Evolutionary conservation across 768 basidiomycete species (phyloP).

Genomic region (Rhizopogon roseolus): DNA sequence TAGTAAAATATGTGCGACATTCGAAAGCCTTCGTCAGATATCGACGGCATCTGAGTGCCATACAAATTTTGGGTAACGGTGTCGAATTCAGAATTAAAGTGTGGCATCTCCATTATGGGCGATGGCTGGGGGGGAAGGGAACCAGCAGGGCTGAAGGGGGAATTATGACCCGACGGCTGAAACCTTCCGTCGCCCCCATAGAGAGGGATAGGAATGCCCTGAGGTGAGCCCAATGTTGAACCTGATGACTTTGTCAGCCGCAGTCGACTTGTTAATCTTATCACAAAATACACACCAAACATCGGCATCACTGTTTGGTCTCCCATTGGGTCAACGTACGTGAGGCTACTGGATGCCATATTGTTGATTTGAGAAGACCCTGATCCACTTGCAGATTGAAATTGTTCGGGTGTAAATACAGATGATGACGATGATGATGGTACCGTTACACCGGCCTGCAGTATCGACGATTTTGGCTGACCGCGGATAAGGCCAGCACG

Average conservation of each 20-base stretch:
- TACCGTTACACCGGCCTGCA: slow-evolving; percentile 27
- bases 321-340: slow-evolving; percentile 16
- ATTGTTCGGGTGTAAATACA: slow-evolving; percentile 29
- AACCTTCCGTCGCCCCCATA: slow-evolving; percentile 17
- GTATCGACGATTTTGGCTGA: slow-evolving; percentile 62
- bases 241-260: slow-evolving; percentile 15
- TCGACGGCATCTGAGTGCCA: slow-evolving; percentile 18
- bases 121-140: slow-evolving; percentile 30
- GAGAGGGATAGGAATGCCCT: slow-evolving; percentile 20
- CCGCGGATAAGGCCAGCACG: slow-evolving; percentile 78
- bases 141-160: slow-evolving; percentile 29
- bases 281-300: slow-evolving; percentile 18
- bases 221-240: slow-evolving; percentile 26
- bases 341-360: slow-evolving; percentile 13
- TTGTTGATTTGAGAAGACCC: slow-evolving; percentile 18
- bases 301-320: slow-evolving; percentile 21
- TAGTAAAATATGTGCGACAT: slow-evolving; percentile 68
- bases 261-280: neutral
- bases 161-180: slow-evolving; percentile 24
- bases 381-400: slow-evolving; percentile 19
- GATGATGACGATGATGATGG: slow-evolving; percentile 21
- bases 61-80: slow-evolving; percentile 26
- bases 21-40: slow-evolving; percentile 40
- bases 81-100: slow-evolving; percentile 31
- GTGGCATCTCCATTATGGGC: slow-evolving; percentile 23